Evolutionary conservation across 371 early-diverging fungal species (phyloP), one percentile per base, ranked within the genome.

Genomic region (Quaeritorhiza haematococci): DNA sequence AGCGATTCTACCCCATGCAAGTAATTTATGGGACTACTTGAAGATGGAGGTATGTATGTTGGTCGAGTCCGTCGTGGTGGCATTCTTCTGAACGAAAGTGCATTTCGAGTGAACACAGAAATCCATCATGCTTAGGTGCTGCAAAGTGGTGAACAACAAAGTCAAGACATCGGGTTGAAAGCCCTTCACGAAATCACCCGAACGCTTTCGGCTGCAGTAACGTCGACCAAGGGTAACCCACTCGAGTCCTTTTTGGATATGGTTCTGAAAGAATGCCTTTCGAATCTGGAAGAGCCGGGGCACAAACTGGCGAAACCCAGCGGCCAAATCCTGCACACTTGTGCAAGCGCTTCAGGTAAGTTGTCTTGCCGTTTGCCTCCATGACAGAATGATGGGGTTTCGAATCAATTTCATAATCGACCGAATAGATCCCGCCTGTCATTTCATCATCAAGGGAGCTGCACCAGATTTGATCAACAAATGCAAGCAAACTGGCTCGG

Each of bases 241-340:
- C 75, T 49, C 27, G 86, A 87, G 53, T 69, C 69, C 43, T 79
- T 85, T 35, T 62, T 88, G 60, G 67, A 79, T 33, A 78, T 85
- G 23, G 71, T 86, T 33, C 63, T 87, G 23, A 71, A 76, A 6
- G 89, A 89, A 54, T 86, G 86, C 54, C 68, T 85, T 47, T 66
- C 78, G 7, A 77, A 83, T 38, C 64, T 92, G 17, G 82, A 80
- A 49, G 84, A 86, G 38, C 84, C 86, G 7, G 91, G 88, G 33
- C 63, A 82, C 58, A 89, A 88, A 53, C 81, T 86, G 28, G 80
- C 82, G 8, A 84, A 86, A 56, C 82, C 81, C 5, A 72, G 82
- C 33, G 85, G 88, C 26, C 80, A 78, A 45, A 79, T 88, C 35
- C 66, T 90, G 55, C 73, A 76, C 50, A 78, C 87, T 3, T 74